Conservation (phyloP, 495 filamentous ascomycete genomes). For the Venustampulla echinocandica region DNA sequence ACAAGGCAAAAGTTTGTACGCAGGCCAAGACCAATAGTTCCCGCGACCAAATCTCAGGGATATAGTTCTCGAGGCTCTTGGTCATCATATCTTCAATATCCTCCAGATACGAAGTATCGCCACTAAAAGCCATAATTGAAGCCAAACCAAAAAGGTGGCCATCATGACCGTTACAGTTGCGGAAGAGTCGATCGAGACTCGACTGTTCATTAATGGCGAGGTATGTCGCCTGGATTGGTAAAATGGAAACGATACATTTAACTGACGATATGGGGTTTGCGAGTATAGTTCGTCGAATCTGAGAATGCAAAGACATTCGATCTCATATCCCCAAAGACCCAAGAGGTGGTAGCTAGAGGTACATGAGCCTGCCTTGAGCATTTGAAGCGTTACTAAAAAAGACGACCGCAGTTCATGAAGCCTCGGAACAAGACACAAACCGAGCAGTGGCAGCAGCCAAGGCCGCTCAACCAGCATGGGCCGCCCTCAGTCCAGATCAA, state of each 20-base stretch:
- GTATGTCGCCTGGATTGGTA: no score
- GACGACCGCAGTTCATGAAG: constrained; percentile 63
- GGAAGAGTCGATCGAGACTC: constrained; percentile 22
- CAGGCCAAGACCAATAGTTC: no score
- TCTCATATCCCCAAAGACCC: constrained; percentile 28
- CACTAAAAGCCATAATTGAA: no score
- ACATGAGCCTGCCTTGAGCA: background rate
- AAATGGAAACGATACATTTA: no score
- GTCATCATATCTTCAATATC: no score
- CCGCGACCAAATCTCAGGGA: no score
- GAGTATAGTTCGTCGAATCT: constrained; percentile 27
- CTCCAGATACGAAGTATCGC: no score
- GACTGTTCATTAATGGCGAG: constrained; percentile 33
- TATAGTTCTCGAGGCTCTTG: no score
- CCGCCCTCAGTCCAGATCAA: constrained; percentile 57
- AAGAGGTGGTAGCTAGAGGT: constrained; percentile 24
- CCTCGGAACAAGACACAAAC: constrained; percentile 69
- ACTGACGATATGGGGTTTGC: background rate
- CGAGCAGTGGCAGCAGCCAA: constrained; percentile 64
- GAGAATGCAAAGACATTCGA: constrained; percentile 29
- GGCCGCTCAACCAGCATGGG: constrained; percentile 76
- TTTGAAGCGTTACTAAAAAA: constrained; percentile 9
- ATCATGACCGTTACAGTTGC: background rate
- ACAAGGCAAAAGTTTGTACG: no score
- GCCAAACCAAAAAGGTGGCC: no score